Conservation (phyloP, 768 basidiomycete species). For the Boletus vermiculosoides region DNA sequence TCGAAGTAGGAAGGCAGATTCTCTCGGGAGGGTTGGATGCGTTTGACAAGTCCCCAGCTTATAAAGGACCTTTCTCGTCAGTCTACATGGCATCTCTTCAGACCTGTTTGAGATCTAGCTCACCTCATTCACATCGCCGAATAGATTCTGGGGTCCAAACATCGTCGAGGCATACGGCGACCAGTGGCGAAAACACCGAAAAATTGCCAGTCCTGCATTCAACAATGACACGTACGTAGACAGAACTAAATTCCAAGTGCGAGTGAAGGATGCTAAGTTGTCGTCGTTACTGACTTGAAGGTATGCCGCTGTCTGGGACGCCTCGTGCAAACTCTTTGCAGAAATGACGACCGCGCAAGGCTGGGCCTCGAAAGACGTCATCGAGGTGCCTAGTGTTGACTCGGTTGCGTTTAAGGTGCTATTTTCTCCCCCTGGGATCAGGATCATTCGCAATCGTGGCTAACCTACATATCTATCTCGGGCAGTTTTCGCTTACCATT, state of each 20-base stretch:
- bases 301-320: conserved; percentile 16
- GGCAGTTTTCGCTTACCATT: conserved; percentile 16
- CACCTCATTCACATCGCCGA: background rate
- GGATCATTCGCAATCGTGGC: background rate
- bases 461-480: background rate
- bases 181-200: conserved; percentile 22
- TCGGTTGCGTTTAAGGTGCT: conserved; percentile 10
- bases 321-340: conserved; percentile 8
- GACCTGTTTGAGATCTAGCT: background rate
- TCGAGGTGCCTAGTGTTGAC: conserved; percentile 12
- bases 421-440: too few species aligned
- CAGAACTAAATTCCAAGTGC: background rate
- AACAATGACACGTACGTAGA: conserved; percentile 21
- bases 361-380: conserved; percentile 8
- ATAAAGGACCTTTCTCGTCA: conserved; percentile 1
- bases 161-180: conserved; percentile 11
- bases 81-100: background rate
- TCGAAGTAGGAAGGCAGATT: conserved; percentile 14
- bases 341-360: conserved; percentile 15
- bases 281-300: background rate
- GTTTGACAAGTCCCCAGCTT: conserved; percentile 3
- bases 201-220: conserved; percentile 17
- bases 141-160: conserved; percentile 24
- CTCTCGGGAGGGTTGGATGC: conserved; percentile 6
- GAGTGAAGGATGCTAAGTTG: background rate